Evolutionary conservation across 306 rosid genomes (phyloP), one percentile per base, ranked within the genome.

Genomic region (Citrullus mucosospermus): DNA sequence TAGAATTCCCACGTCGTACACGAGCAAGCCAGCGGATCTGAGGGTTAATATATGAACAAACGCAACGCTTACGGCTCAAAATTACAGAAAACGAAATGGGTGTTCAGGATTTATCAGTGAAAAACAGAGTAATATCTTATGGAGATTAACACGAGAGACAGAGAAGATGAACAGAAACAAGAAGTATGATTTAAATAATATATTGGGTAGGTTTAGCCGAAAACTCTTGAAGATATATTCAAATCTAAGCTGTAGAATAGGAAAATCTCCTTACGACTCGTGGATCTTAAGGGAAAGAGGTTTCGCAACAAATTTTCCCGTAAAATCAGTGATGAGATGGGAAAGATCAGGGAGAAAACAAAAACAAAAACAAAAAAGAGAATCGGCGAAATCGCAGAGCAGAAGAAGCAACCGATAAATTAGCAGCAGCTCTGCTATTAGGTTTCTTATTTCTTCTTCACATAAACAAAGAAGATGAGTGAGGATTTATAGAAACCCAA

Each of bases 401-500:
- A 41, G 44, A 41, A 41, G 85, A 71, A 77, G 22, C 75, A 80
- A 22, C 56, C 38, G 76, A 71, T 48, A 63, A 66, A 3, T n/a
- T 28, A 32, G 70, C 32, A 77, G 82, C 69, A 56, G 36, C 58
- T 73, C 82, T 53, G 79, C 78, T n/a, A 7, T 80, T 85, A 69
- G 82, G 86, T 87, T 85, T 83, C 55, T 25, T 50, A 51, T 76
- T 60, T 76, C 62, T 87, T 82, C 38, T 11, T 3, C 12, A 43
- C 9, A 39, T 9, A 0, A 46, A 61, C 6, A 85, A 69, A 69
- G 86, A 69, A 63, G 83, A 46, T 78, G 18, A 81, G 59, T 17
- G 43, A 75, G 46, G 48, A 65, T 86, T 82, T 93, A 92, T 90
- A 85, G 92, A 70, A 68, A 53, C 1, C 68, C 39, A 43, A 68